Base-by-base conservation (phyloP, 2,329 filamentous ascomycete genomes). In the Diplodia intermedia region DNA sequence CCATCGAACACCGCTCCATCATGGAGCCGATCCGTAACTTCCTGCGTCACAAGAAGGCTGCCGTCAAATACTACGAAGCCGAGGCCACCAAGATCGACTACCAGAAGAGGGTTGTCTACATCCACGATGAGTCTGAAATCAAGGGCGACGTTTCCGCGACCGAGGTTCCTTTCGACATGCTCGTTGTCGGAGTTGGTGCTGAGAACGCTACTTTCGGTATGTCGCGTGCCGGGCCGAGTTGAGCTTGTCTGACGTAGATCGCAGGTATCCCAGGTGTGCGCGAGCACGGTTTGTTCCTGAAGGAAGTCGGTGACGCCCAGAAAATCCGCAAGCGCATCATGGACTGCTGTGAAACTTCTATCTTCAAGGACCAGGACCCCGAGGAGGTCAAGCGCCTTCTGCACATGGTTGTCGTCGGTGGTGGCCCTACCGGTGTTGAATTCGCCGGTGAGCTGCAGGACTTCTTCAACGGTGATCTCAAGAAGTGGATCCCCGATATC, bases 21-120 rank as follows among this genome's bases (percentile, higher is more conserved):
- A 99, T 99, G 95, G 95, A 99, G 85, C 95, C 95, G 68, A 91
- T 99, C 75, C 93, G 95, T 78, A 93, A 95, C 79, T 97, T 99
- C 80, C 87, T 97, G 74, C 92, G 94, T 77, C 91, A 95, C 84
- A 98, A 98, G 88, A 93, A 92, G 83, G 91, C 92, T 71, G 87
- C 90, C 60, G 95, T 97, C 80, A 95, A 93, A 82, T 99, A 91
- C 87, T 99, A 97, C 86, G 95, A 99, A 86, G 95, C 95, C 72
- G 94, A 98, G 80, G 93, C 93, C 68, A 97, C 91, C 77, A 94
- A 95, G 83, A 92, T 99, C 79, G 95, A 99, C 82, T 90, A 93
- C 73, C 91, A 95, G 74, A 92, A 91, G 82, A 95, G 93, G 84
- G 84, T 97, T 61, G 86, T 99, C 74, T 90, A 90, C 81, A 93